Conservation (phyloP, 352 stramenopile genomes). For the Peronospora farinosa region DNA sequence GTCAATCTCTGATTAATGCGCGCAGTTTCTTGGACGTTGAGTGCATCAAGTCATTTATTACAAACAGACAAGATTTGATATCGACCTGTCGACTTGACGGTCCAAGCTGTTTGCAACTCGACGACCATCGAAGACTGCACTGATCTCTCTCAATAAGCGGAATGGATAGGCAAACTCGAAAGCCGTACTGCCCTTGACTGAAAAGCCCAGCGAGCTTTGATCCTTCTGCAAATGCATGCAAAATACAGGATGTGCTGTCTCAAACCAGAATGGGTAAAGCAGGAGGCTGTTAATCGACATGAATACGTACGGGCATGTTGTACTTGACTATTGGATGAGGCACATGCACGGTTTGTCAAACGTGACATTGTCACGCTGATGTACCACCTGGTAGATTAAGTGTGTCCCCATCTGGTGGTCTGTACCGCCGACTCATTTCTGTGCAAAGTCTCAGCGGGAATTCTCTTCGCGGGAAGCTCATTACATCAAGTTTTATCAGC, state of each 20-base stretch:
- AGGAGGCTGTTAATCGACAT: neutral
- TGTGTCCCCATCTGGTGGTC: conserved; percentile 9
- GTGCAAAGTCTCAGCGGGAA: conserved; percentile 2
- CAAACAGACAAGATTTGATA: neutral
- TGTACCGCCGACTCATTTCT: conserved; percentile 1
- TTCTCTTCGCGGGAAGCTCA: conserved; percentile 3
- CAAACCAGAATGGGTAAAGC: neutral
- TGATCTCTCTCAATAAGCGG: too few relatives aligned
- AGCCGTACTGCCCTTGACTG: neutral
- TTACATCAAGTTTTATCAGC: neutral
- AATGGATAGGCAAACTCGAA: too few relatives aligned
- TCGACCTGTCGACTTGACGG: too few relatives aligned
- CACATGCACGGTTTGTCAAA: conserved; percentile 5
- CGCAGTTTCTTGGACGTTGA: conserved; percentile 3
- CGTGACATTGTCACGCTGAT: conserved; percentile 1
- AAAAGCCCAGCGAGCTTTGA: neutral
- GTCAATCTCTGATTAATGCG: neutral
- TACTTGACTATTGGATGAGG: neutral
- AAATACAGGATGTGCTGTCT: neutral
- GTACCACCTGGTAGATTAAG: conserved; percentile 11
- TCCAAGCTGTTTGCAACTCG: too few relatives aligned
- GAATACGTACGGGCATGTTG: neutral
- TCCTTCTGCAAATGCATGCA: neutral
- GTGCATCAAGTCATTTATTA: conserved; percentile 6
- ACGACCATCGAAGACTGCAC: too few relatives aligned